Conservation (phyloP, 805 yeast species). For the Naumovozyma baii region DNA sequence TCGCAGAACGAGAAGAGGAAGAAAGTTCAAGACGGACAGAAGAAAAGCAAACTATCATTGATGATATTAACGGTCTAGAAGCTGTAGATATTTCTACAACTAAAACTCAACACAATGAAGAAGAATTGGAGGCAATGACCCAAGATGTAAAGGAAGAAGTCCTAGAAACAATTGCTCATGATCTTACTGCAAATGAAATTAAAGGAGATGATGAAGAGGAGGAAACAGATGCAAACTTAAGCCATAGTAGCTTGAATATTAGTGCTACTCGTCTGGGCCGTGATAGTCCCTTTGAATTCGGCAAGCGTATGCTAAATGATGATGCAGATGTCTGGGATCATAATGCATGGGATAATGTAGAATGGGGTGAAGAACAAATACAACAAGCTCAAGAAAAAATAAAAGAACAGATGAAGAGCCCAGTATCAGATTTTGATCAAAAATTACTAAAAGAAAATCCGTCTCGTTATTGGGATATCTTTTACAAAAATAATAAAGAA, state of each 20-base stretch:
- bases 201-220: background rate
- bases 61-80: slow-evolving; percentile 10
- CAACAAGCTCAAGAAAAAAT: slow-evolving; percentile 66
- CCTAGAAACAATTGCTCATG: slow-evolving; percentile 16
- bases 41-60: slow-evolving; percentile 3
- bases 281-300: slow-evolving; percentile 86
- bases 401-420: slow-evolving; percentile 61
- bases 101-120: slow-evolving; percentile 13
- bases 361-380: slow-evolving; percentile 89
- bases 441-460: slow-evolving; percentile 72
- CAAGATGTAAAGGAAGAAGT: slow-evolving; percentile 20
- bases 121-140: slow-evolving; percentile 13
- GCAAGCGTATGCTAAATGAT: slow-evolving; percentile 65
- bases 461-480: slow-evolving; percentile 89
- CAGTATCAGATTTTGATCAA: slow-evolving; percentile 85
- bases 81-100: slow-evolving; percentile 13
- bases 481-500: slow-evolving; percentile 81
- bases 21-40: too few species aligned
- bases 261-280: slow-evolving; percentile 55
- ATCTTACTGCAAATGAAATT: slow-evolving; percentile 7
- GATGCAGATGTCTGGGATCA: slow-evolving; percentile 81
- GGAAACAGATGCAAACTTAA: slow-evolving; percentile 5
- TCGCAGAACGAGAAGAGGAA: slow-evolving; percentile 1
- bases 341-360: slow-evolving; percentile 94
- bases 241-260: background rate